phyloP scores from a whole-genome alignment of 352 stramenopile genomes.

The Globisporangium nunn region DNA sequence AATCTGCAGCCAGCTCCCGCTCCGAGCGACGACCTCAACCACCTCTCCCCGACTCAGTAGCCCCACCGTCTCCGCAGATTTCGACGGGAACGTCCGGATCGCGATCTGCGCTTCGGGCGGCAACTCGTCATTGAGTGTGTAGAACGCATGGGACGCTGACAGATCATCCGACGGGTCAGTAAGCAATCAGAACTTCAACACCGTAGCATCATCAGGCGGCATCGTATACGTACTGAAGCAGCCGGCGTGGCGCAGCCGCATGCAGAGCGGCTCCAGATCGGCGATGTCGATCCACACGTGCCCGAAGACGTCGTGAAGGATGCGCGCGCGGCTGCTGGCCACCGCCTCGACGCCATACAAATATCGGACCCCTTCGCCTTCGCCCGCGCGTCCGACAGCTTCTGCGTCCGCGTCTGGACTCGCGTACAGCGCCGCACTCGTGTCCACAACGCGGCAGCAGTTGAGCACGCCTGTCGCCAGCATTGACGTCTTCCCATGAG shows the following conservation, averaged over 20 bases:
- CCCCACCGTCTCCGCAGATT: conserved; percentile 44
- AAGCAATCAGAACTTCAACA: background rate
- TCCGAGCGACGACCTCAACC: conserved; percentile 39
- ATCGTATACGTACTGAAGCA: conserved; percentile 34
- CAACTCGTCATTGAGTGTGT: conserved; percentile 40
- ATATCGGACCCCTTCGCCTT: conserved; percentile 23
- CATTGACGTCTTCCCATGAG: no score
- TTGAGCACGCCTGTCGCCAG: conserved; percentile 21
- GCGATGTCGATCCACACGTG: conserved; percentile 49
- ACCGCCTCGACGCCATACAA: conserved; percentile 41
- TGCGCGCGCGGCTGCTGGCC: conserved; percentile 16
- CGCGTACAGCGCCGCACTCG: conserved; percentile 32
- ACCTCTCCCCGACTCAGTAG: conserved; percentile 46
- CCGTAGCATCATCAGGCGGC: no score
- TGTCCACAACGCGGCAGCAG: conserved; percentile 35
- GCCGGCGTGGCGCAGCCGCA: conserved; percentile 27
- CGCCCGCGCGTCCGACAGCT: conserved; percentile 25
- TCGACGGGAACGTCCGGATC: conserved; percentile 53
- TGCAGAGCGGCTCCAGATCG: conserved; percentile 38
- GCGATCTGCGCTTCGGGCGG: conserved; percentile 59
- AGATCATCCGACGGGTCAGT: background rate
- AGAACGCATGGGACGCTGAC: conserved; percentile 42
- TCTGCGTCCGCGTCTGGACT: conserved; percentile 18
- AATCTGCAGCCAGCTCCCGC: conserved; percentile 52
- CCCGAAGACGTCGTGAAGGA: conserved; percentile 39